Evolutionary conservation across 1,284 basidiomycete species (phyloP).

Genomic region (Fereydounia khargensis): DNA sequence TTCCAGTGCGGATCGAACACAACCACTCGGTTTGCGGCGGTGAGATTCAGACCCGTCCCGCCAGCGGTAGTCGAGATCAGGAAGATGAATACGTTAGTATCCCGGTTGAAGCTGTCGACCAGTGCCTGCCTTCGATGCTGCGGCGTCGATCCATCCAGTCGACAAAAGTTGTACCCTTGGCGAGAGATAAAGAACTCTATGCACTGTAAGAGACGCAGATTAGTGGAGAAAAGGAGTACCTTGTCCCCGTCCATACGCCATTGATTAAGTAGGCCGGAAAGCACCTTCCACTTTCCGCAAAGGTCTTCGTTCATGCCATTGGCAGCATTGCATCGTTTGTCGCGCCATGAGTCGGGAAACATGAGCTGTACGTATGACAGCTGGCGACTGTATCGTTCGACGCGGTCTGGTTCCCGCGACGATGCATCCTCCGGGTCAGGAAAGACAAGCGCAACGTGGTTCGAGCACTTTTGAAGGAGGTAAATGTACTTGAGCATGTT

Average conservation of each 20-base stretch:
- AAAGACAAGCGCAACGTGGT: conserved; percentile 76
- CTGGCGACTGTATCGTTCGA: conserved; percentile 46
- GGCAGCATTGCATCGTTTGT: conserved; percentile 22
- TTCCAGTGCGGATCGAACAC: conserved; percentile 76
- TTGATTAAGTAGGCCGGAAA: conserved; percentile 65
- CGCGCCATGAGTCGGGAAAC: conserved; percentile 47
- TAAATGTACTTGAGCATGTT: conserved; percentile 69
- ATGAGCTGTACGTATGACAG: conserved; percentile 42
- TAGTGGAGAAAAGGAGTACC: conserved; percentile 70
- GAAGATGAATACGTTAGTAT: conserved; percentile 72
- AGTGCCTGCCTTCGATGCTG: conserved; percentile 60
- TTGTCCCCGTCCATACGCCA: conserved; percentile 63
- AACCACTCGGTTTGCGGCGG: conserved; percentile 84
- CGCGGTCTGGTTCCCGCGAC: conserved; percentile 11
- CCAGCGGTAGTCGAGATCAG: conserved; percentile 76
- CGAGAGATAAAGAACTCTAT: conserved; percentile 69
- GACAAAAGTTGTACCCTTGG: conserved; percentile 68
- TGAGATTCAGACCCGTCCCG: conserved; percentile 81
- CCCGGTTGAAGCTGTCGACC: conserved; percentile 76
- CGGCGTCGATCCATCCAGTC: conserved; percentile 68
- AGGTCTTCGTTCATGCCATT: conserved; percentile 59
- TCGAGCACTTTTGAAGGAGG: conserved; percentile 76
- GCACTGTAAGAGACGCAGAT: conserved; percentile 76
- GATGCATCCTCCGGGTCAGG: conserved; percentile 63
- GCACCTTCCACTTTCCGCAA: conserved; percentile 84